These are phyloP conservation scores for Fusarium sp. DNA, from an alignment of 2,329 filamentous ascomycete species.

Conservation along the genomic window DNA sequence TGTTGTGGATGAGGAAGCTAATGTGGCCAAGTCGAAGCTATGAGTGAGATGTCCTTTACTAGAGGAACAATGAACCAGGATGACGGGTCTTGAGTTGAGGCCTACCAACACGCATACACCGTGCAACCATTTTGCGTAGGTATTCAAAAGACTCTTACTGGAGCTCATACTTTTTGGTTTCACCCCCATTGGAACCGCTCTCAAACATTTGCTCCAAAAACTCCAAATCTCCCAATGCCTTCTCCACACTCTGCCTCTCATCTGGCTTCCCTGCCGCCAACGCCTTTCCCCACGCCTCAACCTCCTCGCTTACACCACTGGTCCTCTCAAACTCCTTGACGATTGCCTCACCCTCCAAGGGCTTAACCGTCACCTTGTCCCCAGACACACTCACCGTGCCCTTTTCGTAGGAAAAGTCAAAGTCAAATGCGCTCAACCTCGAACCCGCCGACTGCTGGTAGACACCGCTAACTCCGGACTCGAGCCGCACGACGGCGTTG, in stretches of 20 bases:
- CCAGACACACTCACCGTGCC: constrained; percentile 64
- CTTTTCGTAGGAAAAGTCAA: constrained; percentile 67
- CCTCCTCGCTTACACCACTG: constrained; percentile 69
- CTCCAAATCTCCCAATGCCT: constrained; percentile 72
- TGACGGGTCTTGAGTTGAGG: background rate
- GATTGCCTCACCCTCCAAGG: constrained; percentile 48
- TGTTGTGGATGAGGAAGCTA: constrained; percentile 47
- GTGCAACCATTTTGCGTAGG: background rate
- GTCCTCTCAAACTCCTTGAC: constrained; percentile 61
- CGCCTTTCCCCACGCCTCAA: constrained; percentile 70
- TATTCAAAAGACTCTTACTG: constrained; percentile 43
- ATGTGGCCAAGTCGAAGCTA: constrained; percentile 23
- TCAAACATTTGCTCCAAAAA: constrained; percentile 65
- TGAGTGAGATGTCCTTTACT: background rate
- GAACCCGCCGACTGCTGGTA: constrained; percentile 70
- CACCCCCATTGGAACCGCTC: constrained; percentile 59
- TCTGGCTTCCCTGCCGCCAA: constrained; percentile 61
- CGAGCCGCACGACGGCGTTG: constrained; percentile 67
- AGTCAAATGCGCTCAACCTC: constrained; percentile 64
- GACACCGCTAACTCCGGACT: constrained; percentile 66
- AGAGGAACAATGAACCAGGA: background rate
- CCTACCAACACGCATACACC: background rate
- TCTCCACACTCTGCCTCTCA: constrained; percentile 64
- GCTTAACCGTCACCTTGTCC: constrained; percentile 57
- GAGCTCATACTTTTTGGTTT: constrained; percentile 53